Evolutionary conservation across 768 basidiomycete species (phyloP).

Genomic region (Kwoniella bestiolae): DNA sequence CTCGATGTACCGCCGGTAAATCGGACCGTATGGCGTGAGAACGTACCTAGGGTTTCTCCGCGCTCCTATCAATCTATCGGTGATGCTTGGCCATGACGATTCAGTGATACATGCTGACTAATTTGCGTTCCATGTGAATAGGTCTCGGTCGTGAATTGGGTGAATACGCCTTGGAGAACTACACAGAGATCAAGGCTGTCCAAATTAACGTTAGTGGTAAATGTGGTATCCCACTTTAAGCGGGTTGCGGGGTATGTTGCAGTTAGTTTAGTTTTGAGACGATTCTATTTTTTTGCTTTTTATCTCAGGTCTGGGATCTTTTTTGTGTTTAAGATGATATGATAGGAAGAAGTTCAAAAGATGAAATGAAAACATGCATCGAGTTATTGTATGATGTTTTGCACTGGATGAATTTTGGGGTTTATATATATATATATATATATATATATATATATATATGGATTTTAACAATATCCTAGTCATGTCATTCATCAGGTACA

Average conservation of each 20-base stretch:
- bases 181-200: slow-evolving; percentile 70
- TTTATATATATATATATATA: too few relatives aligned
- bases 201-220: slow-evolving; percentile 57
- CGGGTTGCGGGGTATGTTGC: background rate
- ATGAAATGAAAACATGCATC: slow-evolving; percentile 1
- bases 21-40: slow-evolving; percentile 12
- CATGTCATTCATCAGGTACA: too few relatives aligned
- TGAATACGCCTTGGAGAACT: slow-evolving; percentile 69
- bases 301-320: too few relatives aligned
- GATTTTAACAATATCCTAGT: too few relatives aligned
- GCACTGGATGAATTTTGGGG: too few relatives aligned
- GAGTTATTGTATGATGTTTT: background rate
- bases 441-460: too few relatives aligned
- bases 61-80: background rate
- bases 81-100: background rate
- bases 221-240: slow-evolving; percentile 23
- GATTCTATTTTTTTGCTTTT: background rate
- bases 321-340: background rate
- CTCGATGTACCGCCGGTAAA: background rate
- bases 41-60: background rate
- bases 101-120: background rate
- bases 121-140: background rate
- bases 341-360: slow-evolving; percentile 3
- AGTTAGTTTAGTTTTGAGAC: background rate
- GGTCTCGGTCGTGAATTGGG: slow-evolving; percentile 76